Evolutionary conservation across 2,329 filamentous ascomycete genomes (phyloP).

Genomic region (Saccharata proteae): DNA sequence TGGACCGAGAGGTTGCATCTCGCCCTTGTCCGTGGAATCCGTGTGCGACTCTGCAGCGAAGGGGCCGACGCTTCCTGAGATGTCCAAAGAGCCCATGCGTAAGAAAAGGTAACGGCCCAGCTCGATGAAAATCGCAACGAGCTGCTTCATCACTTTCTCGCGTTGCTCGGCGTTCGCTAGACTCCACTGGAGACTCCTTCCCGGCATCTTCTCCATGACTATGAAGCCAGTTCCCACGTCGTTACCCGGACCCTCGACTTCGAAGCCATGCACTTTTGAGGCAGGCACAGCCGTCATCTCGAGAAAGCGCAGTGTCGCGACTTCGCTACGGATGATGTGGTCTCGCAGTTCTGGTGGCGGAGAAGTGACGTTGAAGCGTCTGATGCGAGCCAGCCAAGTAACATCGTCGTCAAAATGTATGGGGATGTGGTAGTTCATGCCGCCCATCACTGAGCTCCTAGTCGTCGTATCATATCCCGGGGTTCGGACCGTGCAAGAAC

Average conservation of each 20-base stretch:
- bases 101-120: conserved; percentile 26
- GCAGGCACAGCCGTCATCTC: conserved; percentile 23
- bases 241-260: conserved; percentile 20
- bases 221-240: conserved; percentile 13
- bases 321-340: conserved; percentile 29
- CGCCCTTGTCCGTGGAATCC: conserved; percentile 18
- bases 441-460: conserved; percentile 2
- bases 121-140: conserved; percentile 29
- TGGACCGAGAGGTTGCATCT: conserved; percentile 23
- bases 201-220: conserved; percentile 31
- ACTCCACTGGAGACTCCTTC: conserved; percentile 27
- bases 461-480: neutral
- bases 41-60: conserved; percentile 29
- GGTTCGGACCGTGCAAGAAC: neutral
- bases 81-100: conserved; percentile 23
- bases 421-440: conserved; percentile 2
- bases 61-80: conserved; percentile 18
- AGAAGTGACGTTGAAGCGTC: conserved; percentile 9
- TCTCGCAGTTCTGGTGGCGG: conserved; percentile 10
- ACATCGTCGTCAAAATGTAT: conserved; percentile 3
- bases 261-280: conserved; percentile 28
- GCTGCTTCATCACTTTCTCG: conserved; percentile 24
- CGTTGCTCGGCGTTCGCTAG: conserved; percentile 21
- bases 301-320: conserved; percentile 31
- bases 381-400: conserved; percentile 3